Conservation (phyloP, 1,139 yeast genomes). For the Candida dubliniensis region DNA sequence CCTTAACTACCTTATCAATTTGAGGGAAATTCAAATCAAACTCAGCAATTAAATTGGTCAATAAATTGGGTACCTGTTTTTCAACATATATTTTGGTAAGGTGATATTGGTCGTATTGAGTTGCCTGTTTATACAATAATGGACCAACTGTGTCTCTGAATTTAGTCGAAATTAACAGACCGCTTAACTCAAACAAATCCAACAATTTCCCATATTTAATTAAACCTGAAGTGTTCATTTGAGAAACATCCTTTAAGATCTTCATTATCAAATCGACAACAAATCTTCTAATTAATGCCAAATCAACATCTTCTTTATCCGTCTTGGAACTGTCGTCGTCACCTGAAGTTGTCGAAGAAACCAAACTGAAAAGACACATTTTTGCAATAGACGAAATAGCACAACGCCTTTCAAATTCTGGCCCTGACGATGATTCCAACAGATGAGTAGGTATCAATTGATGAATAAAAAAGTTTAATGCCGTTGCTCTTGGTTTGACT, state of each 20-base stretch:
- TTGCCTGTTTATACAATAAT: slow-evolving; percentile 46
- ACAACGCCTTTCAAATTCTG: slow-evolving; percentile 38
- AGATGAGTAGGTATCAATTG: slow-evolving; percentile 65
- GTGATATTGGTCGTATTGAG: slow-evolving; percentile 57
- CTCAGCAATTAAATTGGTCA: slow-evolving; percentile 59
- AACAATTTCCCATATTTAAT: slow-evolving; percentile 53
- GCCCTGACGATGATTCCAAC: slow-evolving; percentile 30
- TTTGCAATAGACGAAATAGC: slow-evolving; percentile 54
- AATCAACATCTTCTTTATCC: slow-evolving; percentile 61
- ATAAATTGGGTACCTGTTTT: slow-evolving; percentile 56
- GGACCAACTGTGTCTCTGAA: slow-evolving; percentile 45
- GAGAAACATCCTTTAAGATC: slow-evolving; percentile 53
- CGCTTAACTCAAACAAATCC: slow-evolving; percentile 56
- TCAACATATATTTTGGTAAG: slow-evolving; percentile 67
- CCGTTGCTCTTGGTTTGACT: slow-evolving; percentile 65
- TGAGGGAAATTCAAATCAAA: slow-evolving; percentile 73
- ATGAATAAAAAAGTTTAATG: slow-evolving; percentile 74
- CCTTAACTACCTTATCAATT: slow-evolving; percentile 56
- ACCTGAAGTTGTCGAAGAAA: slow-evolving; percentile 50
- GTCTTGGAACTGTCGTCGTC: slow-evolving; percentile 41
- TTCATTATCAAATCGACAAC: slow-evolving; percentile 71
- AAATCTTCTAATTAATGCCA: slow-evolving; percentile 71
- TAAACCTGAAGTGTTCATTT: slow-evolving; percentile 23
- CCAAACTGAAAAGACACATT: slow-evolving; percentile 57
- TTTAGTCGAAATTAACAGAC: slow-evolving; percentile 43